These are phyloP conservation scores for Arbutus unedo DNA, from an alignment of 148 eudicot genomes.

Conservation along the genomic window DNA sequence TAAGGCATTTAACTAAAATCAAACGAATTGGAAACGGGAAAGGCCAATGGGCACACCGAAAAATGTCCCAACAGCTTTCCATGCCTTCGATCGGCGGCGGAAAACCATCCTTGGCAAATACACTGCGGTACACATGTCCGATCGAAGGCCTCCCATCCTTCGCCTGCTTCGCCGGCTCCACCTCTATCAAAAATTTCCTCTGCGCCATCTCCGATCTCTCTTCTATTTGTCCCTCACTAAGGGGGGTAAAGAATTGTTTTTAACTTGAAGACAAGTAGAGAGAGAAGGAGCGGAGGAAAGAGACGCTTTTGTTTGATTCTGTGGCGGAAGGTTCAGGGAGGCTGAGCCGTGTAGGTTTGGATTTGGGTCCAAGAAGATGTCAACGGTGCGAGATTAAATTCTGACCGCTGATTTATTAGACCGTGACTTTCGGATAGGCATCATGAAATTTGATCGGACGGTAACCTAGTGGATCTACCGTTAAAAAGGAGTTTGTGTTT, in stretches of 20 bases:
- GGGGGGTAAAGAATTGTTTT: too few species aligned
- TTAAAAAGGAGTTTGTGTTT: neutral
- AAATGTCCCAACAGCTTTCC: slow-evolving; percentile 91
- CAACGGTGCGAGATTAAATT: neutral
- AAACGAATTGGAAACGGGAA: neutral
- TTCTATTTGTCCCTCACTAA: slow-evolving; percentile 12
- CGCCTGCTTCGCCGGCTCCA: slow-evolving; percentile 58
- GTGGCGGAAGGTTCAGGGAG: too few species aligned
- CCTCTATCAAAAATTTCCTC: slow-evolving; percentile 49
- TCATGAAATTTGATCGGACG: neutral
- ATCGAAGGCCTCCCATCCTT: slow-evolving; percentile 54
- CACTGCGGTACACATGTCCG: slow-evolving; percentile 77
- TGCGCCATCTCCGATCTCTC: slow-evolving; percentile 38
- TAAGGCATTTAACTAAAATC: neutral
- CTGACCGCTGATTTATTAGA: neutral
- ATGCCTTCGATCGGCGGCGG: slow-evolving; percentile 56
- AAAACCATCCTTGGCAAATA: slow-evolving; percentile 75
- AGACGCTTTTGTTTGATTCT: neutral
- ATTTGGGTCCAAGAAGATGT: neutral
- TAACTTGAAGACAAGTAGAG: neutral
- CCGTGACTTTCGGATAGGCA: neutral
- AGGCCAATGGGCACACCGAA: slow-evolving; percentile 41
- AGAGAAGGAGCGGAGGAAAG: neutral
- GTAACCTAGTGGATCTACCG: neutral
- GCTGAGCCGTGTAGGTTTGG: too few species aligned